Base-by-base conservation (phyloP, 495 filamentous ascomycete species). In the Podospora pseudoanserina region DNA sequence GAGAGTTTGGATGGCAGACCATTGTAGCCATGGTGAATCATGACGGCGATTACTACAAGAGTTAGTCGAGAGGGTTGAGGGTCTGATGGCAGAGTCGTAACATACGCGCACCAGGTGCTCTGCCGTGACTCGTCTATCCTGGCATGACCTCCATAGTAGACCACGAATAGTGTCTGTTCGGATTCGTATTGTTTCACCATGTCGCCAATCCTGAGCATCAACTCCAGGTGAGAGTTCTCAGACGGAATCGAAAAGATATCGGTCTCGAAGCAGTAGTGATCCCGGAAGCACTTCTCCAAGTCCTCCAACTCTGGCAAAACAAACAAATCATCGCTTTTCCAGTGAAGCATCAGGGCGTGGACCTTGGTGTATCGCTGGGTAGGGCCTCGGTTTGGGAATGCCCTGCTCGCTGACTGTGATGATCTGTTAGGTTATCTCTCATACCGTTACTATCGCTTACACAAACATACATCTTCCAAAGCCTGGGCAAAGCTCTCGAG, bases 81-180 rank as follows among this genome's bases (percentile, higher is more conserved):
- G n/a, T 0, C 23, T 23, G 58, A n/a, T 15, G 4, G 6, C 16
- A 23, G 23, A 23, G 63, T 6, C 39, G 2, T 16, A 49, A 81
- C 79, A 69, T 73, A 81, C 76, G 80, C 82, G 57, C 81, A 83
- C 84, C 84, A 86, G 1, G 84, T 82, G 67, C 84, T 83, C 70
- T 84, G 83, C 26, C 83, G 73, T 39, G 79, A 78, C 53, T 84
- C 79, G 60, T 86, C 82, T 55, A 85, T 86, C 23, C 76, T 73
- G 5, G 82, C 84, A 72, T 86, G 85, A 16, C 85, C 85, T 9
- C 80, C 84, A 67, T 86, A 86, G 68, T 87, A 87, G 9, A 86
- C 75, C 9, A 86, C 71, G 64, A 87, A 77, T 15, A 87, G 67
- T 0, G 81, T 85, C 60, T 85, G 82, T 28, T 71, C 76, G 18